These are phyloP conservation scores for Puccinia horiana DNA, from an alignment of 1,284 basidiomycete genomes.

Conservation along the genomic window DNA sequence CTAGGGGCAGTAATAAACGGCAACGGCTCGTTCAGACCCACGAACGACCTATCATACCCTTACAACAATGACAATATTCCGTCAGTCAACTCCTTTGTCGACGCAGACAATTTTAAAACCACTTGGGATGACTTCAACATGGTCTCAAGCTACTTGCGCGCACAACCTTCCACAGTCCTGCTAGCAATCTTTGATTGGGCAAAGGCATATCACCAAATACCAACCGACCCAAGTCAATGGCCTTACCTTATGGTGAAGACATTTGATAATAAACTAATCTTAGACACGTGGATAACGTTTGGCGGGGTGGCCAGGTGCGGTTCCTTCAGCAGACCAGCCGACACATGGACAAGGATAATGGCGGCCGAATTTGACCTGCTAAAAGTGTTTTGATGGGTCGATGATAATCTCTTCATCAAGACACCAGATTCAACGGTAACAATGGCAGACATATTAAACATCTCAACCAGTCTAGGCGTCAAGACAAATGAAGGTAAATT, in stretches of 20 bases:
- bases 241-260: background rate
- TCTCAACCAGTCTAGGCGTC: background rate
- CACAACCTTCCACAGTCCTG: too few species aligned
- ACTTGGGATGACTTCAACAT: too few species aligned
- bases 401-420: too few species aligned
- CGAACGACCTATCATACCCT: too few species aligned
- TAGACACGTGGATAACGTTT: background rate
- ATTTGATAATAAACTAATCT: background rate
- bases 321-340: background rate
- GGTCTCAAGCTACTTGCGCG: too few species aligned
- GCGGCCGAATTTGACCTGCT: background rate
- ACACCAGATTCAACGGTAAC: background rate
- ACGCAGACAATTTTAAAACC: too few species aligned
- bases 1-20: too few species aligned
- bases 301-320: background rate
- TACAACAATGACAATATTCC: too few species aligned
- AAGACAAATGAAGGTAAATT: background rate
- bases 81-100: too few species aligned
- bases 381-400: background rate
- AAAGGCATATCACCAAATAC: background rate
- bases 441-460: background rate
- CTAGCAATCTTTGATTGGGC: too few species aligned
- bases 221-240: background rate
- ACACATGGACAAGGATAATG: background rate
- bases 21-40: too few species aligned